A percentile compares a stretch with the other conserved stretches of the same genome.
Evolutionary conservation across 352 stramenopile genomes (phyloP).

Genomic region (Phytophthora pisi): DNA sequence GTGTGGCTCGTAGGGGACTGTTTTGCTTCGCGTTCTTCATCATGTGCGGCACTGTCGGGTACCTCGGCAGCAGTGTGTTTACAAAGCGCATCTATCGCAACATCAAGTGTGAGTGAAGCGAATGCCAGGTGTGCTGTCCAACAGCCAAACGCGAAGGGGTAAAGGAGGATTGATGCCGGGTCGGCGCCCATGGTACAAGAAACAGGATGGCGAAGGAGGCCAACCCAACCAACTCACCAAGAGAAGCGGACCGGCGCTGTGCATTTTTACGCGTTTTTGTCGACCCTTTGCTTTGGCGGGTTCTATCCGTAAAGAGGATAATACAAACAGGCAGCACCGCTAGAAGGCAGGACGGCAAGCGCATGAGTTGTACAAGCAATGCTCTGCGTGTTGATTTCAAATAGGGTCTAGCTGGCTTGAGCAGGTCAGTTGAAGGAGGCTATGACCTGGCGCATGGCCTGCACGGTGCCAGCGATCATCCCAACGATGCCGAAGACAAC

Average conservation of each 20-base stretch:
- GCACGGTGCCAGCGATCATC: conserved; percentile 69
- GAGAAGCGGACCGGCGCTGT: conserved; percentile 11
- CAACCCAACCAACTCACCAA: neutral
- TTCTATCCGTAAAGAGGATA: conserved; percentile 13
- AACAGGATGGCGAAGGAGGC: conserved; percentile 3
- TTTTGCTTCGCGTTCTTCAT: conserved; percentile 94
- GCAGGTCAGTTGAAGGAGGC: conserved; percentile 38
- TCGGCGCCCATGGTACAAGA: conserved; percentile 10
- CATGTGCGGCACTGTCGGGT: conserved; percentile 93
- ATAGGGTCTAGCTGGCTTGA: conserved; percentile 21
- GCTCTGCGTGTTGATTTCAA: conserved; percentile 22
- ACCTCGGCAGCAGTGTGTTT: conserved; percentile 92
- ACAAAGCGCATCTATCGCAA: conserved; percentile 96
- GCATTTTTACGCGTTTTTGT: conserved; percentile 14
- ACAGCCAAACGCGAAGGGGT: conserved; percentile 12
- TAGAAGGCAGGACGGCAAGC: conserved; percentile 20
- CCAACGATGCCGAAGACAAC: conserved; percentile 58
- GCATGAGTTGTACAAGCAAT: conserved; percentile 14
- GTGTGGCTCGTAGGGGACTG: conserved; percentile 61
- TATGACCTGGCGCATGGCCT: conserved; percentile 61
- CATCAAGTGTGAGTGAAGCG: conserved; percentile 94
- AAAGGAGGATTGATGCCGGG: conserved; percentile 23
- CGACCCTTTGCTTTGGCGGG: conserved; percentile 10
- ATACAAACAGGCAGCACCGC: conserved; percentile 25
- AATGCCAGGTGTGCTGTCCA: conserved; percentile 22